Base-by-base conservation (phyloP, 768 basidiomycete species). In the Mycena olivaceomarginata region DNA sequence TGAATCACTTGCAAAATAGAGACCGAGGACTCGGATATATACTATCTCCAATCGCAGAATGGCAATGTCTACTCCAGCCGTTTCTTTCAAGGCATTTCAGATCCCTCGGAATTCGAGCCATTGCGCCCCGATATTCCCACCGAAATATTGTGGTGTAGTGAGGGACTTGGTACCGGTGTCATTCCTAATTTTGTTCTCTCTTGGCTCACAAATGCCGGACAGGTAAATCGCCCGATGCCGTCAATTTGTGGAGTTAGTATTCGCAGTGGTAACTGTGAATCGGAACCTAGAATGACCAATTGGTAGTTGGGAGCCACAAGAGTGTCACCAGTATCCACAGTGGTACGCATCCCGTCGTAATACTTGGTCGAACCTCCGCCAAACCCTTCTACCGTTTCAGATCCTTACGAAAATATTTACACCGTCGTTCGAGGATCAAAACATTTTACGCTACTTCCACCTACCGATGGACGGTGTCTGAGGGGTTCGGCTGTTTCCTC, bases 331-430 rank as follows among this genome's bases (percentile, higher is more conserved):
- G 94, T 70, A 90, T 98, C 60, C 98, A 99, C 83, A 95, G 92
- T 81, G 97, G 97, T 96, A 78, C 67, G 88, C 79, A 25, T 22
- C 40, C 12, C 41, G 62, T 31, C 56, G 0, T 53, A 43, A 39
- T 22, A 40, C 70, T n/a, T 59, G 39, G 16, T 45, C 76, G 48
- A 67, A 22, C 43, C 48, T 51, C 16, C 4, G 59, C 22, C 41
- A 65, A 45, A 43, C 13, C 16, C 60, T 60, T 59, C 16, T 31
- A 67, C 37, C 37, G 41, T 37, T 56, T 70, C 67, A 96, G 95
- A 95, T 84, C 97, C 96, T 0, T 98, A 97, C 80, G 97, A 98
- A 86, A 99, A 98, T 83, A 92, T 98, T 70, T 98, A 98, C 84
- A 92, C 94, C 6, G 96, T 99, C 41, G 86, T 97, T 67, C 90